Percentiles rank a stretch among this genome's conserved stretches.
Evolutionary conservation across 345 rosid species (phyloP).

Genomic region (Euphorbia tirucalli): DNA sequence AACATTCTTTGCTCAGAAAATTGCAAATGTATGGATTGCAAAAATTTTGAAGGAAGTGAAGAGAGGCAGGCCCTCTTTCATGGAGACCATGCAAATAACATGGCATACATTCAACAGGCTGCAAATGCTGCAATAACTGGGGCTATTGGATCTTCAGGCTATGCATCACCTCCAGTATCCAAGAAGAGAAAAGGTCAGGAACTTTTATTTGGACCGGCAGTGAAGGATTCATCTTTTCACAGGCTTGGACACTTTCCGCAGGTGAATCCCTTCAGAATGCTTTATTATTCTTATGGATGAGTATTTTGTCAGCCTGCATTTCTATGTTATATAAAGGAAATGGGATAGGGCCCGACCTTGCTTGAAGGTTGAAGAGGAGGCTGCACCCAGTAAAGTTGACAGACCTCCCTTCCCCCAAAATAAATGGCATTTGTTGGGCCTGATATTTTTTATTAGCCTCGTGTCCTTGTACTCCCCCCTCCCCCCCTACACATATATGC

Average conservation of each 20-base stretch:
- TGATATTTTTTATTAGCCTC: too few species aligned
- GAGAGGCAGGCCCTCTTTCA: conserved; percentile 95
- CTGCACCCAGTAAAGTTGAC: too few species aligned
- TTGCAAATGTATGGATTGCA: conserved; percentile 96
- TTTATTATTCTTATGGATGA: conserved; percentile 3
- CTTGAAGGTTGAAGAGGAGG: too few species aligned
- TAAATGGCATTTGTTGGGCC: too few species aligned
- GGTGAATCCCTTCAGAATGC: conserved; percentile 41
- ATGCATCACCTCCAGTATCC: conserved; percentile 64
- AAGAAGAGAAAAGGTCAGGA: conserved; percentile 89
- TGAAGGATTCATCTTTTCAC: conserved; percentile 59
- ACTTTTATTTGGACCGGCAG: conserved; percentile 52
- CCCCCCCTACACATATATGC: too few species aligned
- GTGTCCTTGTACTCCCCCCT: too few species aligned
- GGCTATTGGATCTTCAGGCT: conserved; percentile 94
- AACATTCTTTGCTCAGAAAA: conserved; percentile 96
- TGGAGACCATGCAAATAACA: conserved; percentile 80
- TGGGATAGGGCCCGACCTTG: too few species aligned
- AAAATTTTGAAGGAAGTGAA: conserved; percentile 95
- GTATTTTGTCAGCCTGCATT: too few species aligned
- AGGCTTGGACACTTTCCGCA: conserved; percentile 67
- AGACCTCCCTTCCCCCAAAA: too few species aligned
- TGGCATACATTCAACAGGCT: conserved; percentile 91
- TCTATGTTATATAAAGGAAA: too few species aligned
- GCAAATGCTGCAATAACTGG: conserved; percentile 99